Base-by-base conservation (phyloP, 768 basidiomycete genomes). In the Amanita pallidorosea region DNA sequence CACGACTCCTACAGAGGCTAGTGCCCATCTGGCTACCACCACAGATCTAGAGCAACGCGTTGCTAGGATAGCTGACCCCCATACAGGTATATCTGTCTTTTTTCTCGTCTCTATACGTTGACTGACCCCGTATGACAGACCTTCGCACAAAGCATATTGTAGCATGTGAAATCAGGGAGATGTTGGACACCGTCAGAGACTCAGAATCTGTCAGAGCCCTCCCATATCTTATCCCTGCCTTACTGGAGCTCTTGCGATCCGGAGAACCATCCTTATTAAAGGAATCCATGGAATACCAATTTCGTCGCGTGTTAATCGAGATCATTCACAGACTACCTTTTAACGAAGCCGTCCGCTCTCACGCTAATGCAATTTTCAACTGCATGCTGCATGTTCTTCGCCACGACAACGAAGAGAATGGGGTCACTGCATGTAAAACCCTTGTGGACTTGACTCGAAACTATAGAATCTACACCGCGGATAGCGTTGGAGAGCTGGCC, bases 341-440 rank as follows among this genome's bases (percentile, higher is more conserved):
- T 36, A 79, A 79, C 48, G 96, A 98, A 49, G 70, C 76, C n/a
- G 71, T 93, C 18, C 78, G 86, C 36, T 73, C 76, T 47, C 83
- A 87, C 55, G 74, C 80, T 15, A 67, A 74, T 12, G 63, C 75
- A 2, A 77, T 98, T 41, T 86, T 88, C 63, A 74, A 73, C 49
- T 83, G 90, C 47, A 82, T 96, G 81, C 74, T 97, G 34, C 75
- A 89, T 55, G 72, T 92, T 47, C 74, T 98, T 27, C 83, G 86
- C 22, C 71, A 79, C 56, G 96, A 99, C 70, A 97, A 96, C 63
- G 96, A 99, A 67, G 96, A 99, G 63, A 94, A 93, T 60, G 96
- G 89, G 2, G 76, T 85, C 29, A 76, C 83, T 2, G 87, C 85
- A 50, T 90, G 93, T 75, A 98, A 97, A 68, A 86, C 83, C 51